Evolutionary conservation across 1,139 yeast species (phyloP).

Genomic region (Sugiyamaella japonica): DNA sequence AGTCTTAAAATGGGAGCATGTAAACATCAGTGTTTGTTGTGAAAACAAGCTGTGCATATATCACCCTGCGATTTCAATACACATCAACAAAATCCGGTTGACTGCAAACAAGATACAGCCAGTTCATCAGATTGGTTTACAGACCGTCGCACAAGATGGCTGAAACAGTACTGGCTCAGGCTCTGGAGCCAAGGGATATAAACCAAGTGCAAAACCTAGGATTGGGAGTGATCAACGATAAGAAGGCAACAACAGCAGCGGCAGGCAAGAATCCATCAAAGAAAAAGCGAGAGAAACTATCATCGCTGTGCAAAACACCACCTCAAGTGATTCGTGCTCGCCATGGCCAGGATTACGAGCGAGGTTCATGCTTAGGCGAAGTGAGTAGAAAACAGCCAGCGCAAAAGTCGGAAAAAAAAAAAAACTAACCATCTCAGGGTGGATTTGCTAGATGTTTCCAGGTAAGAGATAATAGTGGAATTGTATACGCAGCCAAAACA

Average conservation of each 20-base stretch:
- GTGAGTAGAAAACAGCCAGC: slow-evolving; percentile 25
- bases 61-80: not conserved
- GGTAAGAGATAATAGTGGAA: slow-evolving; percentile 83
- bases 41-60: slow-evolving; percentile 7
- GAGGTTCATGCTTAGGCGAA: slow-evolving; percentile 92
- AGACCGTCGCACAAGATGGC: not conserved
- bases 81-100: not conserved
- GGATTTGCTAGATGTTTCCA: slow-evolving; percentile 99
- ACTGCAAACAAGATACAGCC: not conserved
- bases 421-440: slow-evolving; percentile 47
- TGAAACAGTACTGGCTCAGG: slow-evolving; percentile 22
- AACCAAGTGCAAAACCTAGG: slow-evolving; percentile 15
- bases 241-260: slow-evolving; percentile 1
- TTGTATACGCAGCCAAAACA: slow-evolving; percentile 92
- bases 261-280: slow-evolving; percentile 32
- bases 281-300: slow-evolving; percentile 83
- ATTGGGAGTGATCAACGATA: not conserved
- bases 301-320: slow-evolving; percentile 90
- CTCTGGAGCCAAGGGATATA: slow-evolving; percentile 24
- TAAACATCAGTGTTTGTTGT: slow-evolving; percentile 15
- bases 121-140: not conserved
- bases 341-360: slow-evolving; percentile 82
- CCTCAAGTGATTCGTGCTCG: slow-evolving; percentile 88
- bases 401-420: no score
- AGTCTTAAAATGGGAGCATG: slow-evolving; percentile 14